Base-by-base conservation (phyloP, 805 yeast species). In the Ogataea degrootiae region DNA sequence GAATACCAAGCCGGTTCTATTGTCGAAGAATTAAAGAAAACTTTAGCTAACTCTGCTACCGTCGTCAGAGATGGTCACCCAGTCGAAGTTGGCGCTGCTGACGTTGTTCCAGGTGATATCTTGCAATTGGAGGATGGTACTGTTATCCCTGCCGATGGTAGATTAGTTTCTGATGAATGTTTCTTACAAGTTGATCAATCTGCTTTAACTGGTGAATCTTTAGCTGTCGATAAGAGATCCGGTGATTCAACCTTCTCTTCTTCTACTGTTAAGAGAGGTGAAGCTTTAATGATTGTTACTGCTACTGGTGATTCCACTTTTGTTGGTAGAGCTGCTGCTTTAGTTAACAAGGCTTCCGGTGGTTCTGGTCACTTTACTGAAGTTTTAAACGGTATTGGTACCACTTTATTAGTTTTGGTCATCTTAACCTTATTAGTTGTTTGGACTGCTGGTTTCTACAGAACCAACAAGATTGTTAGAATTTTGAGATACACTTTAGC, bases 1-100 rank as follows among this genome's bases (percentile, higher is more conserved):
- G 97, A 90, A 75, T 91, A 75, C 85, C 96, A 90, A 76, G 97
- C 97, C 58, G 97, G 97, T 78, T 89, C 96, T 54, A 90, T 90
- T 79, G 97, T 90, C 60, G 96, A 89, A 49, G 97, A 90, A 72
- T 82, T 90, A 76, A 91, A 90, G 79, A 91, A 90, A 76, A 88
- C 96, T 63, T 77, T 90, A 65, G 96, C 97, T 56, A 86, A 88
- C 79, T 70, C 88, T 70, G 96, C 97, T 60, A 72, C 77, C 57
- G 90, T 87, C 61, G 75, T 90, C 66, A 83, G 97, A 77, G 83
- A 88, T 69, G 92, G 96, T 72, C 72, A 76, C 53, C 68, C 84
- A 54, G 71, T 77, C 60, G 96, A 88, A 74, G 72, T 88, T 58
- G 83, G 82, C 59, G 83, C 96, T 58, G 79, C 80, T 61, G 95